phyloP scores from a whole-genome alignment of 208 protist species.

The Acanthamoeba healyi region DNA sequence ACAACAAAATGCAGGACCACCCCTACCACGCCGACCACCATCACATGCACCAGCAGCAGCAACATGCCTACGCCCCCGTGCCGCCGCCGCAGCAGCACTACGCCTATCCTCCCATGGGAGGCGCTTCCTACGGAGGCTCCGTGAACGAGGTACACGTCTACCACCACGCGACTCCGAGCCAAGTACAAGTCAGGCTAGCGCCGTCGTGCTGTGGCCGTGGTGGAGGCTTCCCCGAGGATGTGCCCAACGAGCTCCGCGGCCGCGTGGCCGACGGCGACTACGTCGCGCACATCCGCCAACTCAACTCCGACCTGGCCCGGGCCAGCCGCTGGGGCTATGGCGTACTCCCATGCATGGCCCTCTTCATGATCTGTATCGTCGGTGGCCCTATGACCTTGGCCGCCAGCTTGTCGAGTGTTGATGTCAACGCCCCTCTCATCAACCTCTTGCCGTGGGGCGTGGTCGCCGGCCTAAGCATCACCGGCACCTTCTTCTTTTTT shows the following conservation, averaged over 20 bases:
- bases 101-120: not conserved
- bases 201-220: not conserved
- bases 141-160: not conserved
- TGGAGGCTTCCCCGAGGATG: not conserved
- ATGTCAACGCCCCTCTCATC: too few relatives aligned
- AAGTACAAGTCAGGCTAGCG: not conserved
- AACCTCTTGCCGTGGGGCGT: too few relatives aligned
- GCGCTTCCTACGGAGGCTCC: not conserved
- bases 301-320: not conserved
- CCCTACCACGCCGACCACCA: too few relatives aligned
- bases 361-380: too few relatives aligned
- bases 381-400: too few relatives aligned
- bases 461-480: too few relatives aligned
- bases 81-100: not conserved
- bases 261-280: constrained; percentile 5
- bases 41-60: too few relatives aligned
- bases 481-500: too few relatives aligned
- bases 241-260: not conserved
- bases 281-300: not conserved
- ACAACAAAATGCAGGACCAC: too few relatives aligned
- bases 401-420: too few relatives aligned
- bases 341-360: not conserved
- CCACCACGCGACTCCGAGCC: not conserved
- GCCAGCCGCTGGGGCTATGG: not conserved
- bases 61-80: too few relatives aligned